Evolutionary conservation across 345 rosid species (phyloP).

Genomic region (Arabidopsis suecica): DNA sequence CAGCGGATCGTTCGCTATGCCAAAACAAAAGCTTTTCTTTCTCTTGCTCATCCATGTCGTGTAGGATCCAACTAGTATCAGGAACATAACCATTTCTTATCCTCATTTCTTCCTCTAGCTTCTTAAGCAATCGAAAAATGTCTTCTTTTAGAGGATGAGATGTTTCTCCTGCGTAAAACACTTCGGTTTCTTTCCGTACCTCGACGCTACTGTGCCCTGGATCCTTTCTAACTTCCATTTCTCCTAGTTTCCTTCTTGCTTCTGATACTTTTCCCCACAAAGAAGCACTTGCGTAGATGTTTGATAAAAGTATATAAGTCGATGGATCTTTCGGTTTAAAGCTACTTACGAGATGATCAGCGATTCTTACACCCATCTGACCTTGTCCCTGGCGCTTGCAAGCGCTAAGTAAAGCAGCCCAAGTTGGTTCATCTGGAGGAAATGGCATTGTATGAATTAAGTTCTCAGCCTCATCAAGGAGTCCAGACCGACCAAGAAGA

Average conservation of each 20-base stretch:
- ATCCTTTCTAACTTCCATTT: constrained; percentile 59
- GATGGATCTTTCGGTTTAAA: constrained; percentile 68
- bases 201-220: constrained; percentile 71
- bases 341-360: constrained; percentile 55
- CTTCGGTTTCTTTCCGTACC: constrained; percentile 57
- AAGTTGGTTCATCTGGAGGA: constrained; percentile 79
- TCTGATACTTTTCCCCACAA: constrained; percentile 64
- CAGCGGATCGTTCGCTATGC: constrained; percentile 80
- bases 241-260: constrained; percentile 62
- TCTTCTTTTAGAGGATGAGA: constrained; percentile 61
- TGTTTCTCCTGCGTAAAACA: constrained; percentile 73
- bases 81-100: constrained; percentile 71
- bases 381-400: constrained; percentile 63
- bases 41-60: constrained; percentile 71
- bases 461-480: constrained; percentile 68
- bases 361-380: constrained; percentile 57
- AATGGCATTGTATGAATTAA: constrained; percentile 66
- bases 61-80: constrained; percentile 63
- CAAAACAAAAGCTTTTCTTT: constrained; percentile 73
- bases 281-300: constrained; percentile 60
- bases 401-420: constrained; percentile 86
- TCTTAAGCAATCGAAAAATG: constrained; percentile 54
- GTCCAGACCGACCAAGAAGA: constrained; percentile 81
- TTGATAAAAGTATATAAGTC: constrained; percentile 68
- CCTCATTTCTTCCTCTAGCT: constrained; percentile 63